A percentile compares a stretch with the other conserved stretches of the same genome.
Conservation (phyloP, 1,284 basidiomycete genomes). For the Cystobasidiaceae sp. region DNA sequence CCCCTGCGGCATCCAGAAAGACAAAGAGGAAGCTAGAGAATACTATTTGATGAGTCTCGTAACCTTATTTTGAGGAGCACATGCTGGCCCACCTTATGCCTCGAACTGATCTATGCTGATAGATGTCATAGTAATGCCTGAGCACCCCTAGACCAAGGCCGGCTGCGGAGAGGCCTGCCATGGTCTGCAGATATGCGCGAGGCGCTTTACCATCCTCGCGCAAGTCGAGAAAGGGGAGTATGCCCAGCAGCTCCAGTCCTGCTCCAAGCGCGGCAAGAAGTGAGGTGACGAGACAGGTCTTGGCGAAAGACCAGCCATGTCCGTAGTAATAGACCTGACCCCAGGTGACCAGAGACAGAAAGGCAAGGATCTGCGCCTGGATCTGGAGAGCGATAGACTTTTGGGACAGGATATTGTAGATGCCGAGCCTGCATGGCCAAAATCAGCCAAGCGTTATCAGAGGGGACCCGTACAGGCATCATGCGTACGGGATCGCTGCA, state of each 20-base stretch:
- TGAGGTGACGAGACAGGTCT: conserved; percentile 2
- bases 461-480: neutral
- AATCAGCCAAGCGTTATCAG: neutral
- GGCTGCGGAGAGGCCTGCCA: conserved; percentile 35
- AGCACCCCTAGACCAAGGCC: conserved; percentile 35
- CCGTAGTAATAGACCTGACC: conserved; percentile 35
- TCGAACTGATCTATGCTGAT: conserved; percentile 32
- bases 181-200: conserved; percentile 8
- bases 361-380: conserved; percentile 37
- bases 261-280: conserved; percentile 1
- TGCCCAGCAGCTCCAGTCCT: conserved; percentile 10
- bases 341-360: conserved; percentile 36
- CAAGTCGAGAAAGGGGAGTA: conserved; percentile 3
- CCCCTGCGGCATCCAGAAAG: conserved; percentile 36
- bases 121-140: conserved; percentile 38
- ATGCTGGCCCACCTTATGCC: too few species aligned
- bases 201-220: neutral
- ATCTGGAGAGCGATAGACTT: conserved; percentile 35
- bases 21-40: conserved; percentile 37
- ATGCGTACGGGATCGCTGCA: neutral
- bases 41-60: too few species aligned
- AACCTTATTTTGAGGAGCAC: too few species aligned
- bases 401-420: conserved; percentile 36
- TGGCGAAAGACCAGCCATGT: conserved; percentile 15
- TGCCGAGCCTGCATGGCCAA: conserved; percentile 9